These are phyloP conservation scores for Candida fluviatilis DNA, from an alignment of 805 yeast genomes.

Conservation along the genomic window DNA sequence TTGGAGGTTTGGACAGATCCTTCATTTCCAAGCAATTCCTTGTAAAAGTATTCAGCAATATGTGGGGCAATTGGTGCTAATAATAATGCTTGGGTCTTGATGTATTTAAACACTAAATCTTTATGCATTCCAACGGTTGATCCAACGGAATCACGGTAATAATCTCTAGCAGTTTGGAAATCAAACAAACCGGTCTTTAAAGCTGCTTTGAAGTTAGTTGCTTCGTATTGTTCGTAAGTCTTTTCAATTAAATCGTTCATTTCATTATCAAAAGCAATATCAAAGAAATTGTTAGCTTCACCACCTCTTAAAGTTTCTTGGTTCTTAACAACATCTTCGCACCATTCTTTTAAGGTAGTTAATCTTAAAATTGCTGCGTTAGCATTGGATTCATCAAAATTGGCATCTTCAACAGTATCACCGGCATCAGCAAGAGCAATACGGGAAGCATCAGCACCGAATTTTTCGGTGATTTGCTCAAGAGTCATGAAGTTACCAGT, in stretches of 20 bases:
- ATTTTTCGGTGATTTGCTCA: constrained; percentile 77
- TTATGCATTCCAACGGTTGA: constrained; percentile 66
- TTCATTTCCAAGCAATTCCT: constrained; percentile 68
- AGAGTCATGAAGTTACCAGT: constrained; percentile 96
- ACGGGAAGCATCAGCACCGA: constrained; percentile 97
- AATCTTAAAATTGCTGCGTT: constrained; percentile 96
- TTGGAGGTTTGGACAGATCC: constrained; percentile 66
- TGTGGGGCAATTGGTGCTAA: constrained; percentile 95
- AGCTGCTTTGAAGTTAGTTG: constrained; percentile 81
- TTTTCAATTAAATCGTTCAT: constrained; percentile 77
- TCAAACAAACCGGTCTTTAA: constrained; percentile 90
- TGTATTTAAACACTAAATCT: constrained; percentile 75
- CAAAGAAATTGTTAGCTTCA: constrained; percentile 61
- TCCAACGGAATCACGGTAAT: constrained; percentile 75
- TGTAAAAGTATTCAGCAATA: constrained; percentile 84
- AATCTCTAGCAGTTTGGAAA: constrained; percentile 92
- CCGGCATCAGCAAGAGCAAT: constrained; percentile 98
- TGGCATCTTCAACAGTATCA: constrained; percentile 95
- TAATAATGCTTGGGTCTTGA: constrained; percentile 80
- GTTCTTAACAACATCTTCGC: constrained; percentile 65
- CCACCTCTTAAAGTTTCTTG: constrained; percentile 48
- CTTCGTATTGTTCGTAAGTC: constrained; percentile 64
- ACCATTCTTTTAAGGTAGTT: constrained; percentile 92
- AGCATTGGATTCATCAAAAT: constrained; percentile 93
- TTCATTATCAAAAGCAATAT: constrained; percentile 88